Evolutionary conservation across 495 filamentous ascomycete genomes (phyloP), one percentile per base, ranked within the genome.

Genomic region (Pseudoneurospora amorphoporcata): DNA sequence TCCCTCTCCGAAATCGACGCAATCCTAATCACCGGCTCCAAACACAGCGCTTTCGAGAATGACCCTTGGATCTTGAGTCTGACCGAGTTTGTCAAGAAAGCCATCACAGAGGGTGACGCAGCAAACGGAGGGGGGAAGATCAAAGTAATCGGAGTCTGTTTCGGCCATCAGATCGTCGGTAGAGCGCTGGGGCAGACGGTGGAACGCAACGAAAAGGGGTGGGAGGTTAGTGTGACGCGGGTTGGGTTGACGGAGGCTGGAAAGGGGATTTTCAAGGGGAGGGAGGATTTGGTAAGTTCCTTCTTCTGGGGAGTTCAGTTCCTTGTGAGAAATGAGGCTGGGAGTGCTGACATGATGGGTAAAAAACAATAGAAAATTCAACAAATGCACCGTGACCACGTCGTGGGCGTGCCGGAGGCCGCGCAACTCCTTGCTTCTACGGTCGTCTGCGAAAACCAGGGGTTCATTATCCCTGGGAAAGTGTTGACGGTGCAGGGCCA

Each of bases 361-460:
- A 1, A 8, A 1, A 8, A 3, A 14, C 9, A 2, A 19, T 6
- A 65, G 53, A 86, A 85, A 43, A 87, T 97, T 69, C 90, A 94
- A 75, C 94, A 97, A 82, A 96, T 97, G 94, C 94, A 98, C 82
- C 87, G 87, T 61, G 94, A 97, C 77, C 87, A 92, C 39, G 91
- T 95, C n/a, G 85, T 82, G 72, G 77, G 84, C 12, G 86, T 89
- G 19, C 94, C 95, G 0, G 75, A 82, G 0, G 87, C 86, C 38
- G 88, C 90, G 16, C 83, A 90, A 45, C 75, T 83, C 7, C 86
- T 98, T 0, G 94, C 90, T 7, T 85, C 85, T 17, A 92, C 92
- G 2, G 83, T 85, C 10, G 79, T 82, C 8, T 97, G 94, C 77
- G 79, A 83, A 4, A 88, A 95, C 35, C 95, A 98, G 77, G 92